phyloP scores from a whole-genome alignment of 139 green algal genomes.

The Raphidocelis subcapitata region DNA sequence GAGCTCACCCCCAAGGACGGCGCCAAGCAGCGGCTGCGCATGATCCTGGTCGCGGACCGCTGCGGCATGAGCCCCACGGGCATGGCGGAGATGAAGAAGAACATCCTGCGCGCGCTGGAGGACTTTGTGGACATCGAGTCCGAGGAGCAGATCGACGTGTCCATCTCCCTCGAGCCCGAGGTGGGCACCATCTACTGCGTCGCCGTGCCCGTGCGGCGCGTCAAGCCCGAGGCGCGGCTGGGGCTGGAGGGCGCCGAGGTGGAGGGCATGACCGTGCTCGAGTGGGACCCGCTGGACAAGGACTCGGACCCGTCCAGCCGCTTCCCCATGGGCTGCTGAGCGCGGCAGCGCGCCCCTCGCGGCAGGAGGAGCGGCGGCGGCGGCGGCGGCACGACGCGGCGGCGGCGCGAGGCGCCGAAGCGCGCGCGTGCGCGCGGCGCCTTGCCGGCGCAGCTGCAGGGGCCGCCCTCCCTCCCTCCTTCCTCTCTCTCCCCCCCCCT shows the following conservation, averaged over 20 bases:
- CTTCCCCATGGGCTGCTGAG: conserved; percentile 79
- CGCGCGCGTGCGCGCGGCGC: no score
- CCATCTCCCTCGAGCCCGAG: conserved; percentile 72
- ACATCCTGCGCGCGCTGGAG: conserved; percentile 70
- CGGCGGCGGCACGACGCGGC: no score
- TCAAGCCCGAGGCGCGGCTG: conserved; percentile 73
- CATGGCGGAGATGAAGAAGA: conserved; percentile 72
- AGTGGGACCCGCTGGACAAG: conserved; percentile 68
- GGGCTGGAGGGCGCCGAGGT: conserved; percentile 28
- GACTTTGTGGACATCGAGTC: conserved; percentile 87
- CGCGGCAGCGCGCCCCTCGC: no score
- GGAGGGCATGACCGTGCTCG: conserved; percentile 25
- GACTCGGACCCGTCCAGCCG: conserved; percentile 65
- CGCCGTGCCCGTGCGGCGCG: conserved; percentile 80
- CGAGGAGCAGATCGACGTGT: conserved; percentile 78
- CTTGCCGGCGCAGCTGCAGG: no score
- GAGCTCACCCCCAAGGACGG: conserved; percentile 48
- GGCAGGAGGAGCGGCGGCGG: no score
- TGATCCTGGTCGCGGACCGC: conserved; percentile 57
- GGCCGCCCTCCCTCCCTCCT: no score
- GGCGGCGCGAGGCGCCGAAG: no score
- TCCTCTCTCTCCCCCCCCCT: no score
- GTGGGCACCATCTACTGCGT: conserved; percentile 91
- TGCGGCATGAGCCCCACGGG: conserved; percentile 77
- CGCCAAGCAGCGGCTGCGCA: conserved; percentile 44